Conservation (phyloP, 2,329 filamentous ascomycete species). For the Aquanectria penicillioides region DNA sequence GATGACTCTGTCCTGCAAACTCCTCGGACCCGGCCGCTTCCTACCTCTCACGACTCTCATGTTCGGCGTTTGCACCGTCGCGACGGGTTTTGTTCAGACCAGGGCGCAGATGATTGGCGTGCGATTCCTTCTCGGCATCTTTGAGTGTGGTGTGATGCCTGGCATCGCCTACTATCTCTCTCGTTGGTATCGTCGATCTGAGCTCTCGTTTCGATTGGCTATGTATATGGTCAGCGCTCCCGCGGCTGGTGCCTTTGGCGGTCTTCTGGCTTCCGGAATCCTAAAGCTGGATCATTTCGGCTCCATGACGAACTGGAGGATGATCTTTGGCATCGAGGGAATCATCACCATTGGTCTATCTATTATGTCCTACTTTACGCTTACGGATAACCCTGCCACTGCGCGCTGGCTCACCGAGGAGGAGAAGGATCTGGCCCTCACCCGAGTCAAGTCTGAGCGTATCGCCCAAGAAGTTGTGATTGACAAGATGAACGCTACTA, state of each 20-base stretch:
- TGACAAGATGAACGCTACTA: conserved; percentile 65
- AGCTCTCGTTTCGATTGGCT: conserved; percentile 68
- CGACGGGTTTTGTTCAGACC: conserved; percentile 66
- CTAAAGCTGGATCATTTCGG: conserved; percentile 66
- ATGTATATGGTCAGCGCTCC: conserved; percentile 73
- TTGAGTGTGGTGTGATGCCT: conserved; percentile 71
- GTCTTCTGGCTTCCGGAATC: conserved; percentile 68
- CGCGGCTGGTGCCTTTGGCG: conserved; percentile 72
- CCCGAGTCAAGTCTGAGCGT: conserved; percentile 66
- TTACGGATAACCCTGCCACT: conserved; percentile 72
- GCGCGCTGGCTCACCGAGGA: conserved; percentile 69
- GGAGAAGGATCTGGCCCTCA: conserved; percentile 70
- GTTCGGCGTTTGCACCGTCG: conserved; percentile 66
- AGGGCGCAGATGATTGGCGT: conserved; percentile 59
- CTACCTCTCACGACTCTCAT: conserved; percentile 64
- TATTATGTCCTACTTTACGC: conserved; percentile 66
- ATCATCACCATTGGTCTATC: conserved; percentile 64
- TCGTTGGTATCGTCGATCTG: conserved; percentile 68
- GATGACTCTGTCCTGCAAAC: conserved; percentile 68
- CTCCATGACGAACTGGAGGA: conserved; percentile 66
- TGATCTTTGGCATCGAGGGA: conserved; percentile 76
- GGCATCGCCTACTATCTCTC: conserved; percentile 72
- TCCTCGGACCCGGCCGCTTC: conserved; percentile 70
- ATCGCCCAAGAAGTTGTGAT: conserved; percentile 66
- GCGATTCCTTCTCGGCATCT: conserved; percentile 66